phyloP scores from a whole-genome alignment of 2,329 filamentous ascomycete species.

The Magnaporthiopsis poae region DNA sequence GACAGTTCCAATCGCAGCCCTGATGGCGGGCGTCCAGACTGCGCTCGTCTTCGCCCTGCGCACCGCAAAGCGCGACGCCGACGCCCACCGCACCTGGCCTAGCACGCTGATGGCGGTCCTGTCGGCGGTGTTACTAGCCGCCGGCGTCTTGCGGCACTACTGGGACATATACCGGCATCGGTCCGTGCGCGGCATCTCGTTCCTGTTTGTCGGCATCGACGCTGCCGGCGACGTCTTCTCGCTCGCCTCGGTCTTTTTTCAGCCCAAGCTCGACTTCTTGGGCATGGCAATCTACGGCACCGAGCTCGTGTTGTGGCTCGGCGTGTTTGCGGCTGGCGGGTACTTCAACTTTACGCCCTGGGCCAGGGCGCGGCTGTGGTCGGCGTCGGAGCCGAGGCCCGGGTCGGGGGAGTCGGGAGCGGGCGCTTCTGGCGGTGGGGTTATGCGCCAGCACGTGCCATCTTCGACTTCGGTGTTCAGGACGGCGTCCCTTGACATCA shows the following conservation, averaged over 20 bases:
- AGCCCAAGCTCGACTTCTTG: constrained; percentile 46
- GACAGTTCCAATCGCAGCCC: constrained; percentile 38
- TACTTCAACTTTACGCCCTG: constrained; percentile 48
- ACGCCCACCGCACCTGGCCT: constrained; percentile 46
- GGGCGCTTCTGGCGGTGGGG: not conserved
- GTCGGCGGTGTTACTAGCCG: constrained; percentile 52
- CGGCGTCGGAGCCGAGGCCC: not conserved
- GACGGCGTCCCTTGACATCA: not conserved
- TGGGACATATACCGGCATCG: constrained; percentile 58
- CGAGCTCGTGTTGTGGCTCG: constrained; percentile 57
- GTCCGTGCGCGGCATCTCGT: constrained; percentile 61
- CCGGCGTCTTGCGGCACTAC: constrained; percentile 59
- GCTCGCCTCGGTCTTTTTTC: constrained; percentile 53
- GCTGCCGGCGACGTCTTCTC: constrained; percentile 60
- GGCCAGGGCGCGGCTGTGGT: constrained; percentile 29
- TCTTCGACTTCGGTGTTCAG: constrained; percentile 4
- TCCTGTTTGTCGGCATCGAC: constrained; percentile 62
- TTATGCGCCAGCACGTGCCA: constrained; percentile 4
- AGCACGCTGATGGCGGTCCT: constrained; percentile 56
- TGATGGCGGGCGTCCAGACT: constrained; percentile 51
- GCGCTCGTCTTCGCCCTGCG: constrained; percentile 49
- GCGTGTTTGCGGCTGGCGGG: constrained; percentile 54
- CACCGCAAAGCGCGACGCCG: constrained; percentile 25
- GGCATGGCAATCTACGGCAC: constrained; percentile 59
- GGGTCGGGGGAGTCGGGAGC: not conserved